phyloP scores from a whole-genome alignment of 225 moss, liverwort and hornwort species.

The Asterella californica region DNA sequence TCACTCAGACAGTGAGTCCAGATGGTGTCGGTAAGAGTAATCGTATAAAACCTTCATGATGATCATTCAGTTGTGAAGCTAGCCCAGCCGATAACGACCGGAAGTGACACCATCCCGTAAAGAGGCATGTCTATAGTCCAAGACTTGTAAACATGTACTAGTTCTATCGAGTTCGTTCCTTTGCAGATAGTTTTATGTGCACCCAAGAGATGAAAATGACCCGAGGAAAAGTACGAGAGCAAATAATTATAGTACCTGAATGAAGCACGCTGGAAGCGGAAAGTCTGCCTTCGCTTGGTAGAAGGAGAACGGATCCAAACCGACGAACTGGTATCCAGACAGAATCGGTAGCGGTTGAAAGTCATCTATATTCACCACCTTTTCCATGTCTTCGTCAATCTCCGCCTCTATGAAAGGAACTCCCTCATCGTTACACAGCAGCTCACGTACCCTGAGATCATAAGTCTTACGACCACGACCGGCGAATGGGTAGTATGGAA shows the following conservation, averaged over 20 bases:
- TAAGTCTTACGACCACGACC: slow-evolving; percentile 21
- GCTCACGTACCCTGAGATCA: slow-evolving; percentile 17
- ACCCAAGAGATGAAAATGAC: no score
- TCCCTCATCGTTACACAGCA: slow-evolving; percentile 26
- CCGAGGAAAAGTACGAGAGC: no score
- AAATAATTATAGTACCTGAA: slow-evolving; percentile 15
- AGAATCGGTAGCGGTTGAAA: slow-evolving; percentile 1
- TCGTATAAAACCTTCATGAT: no score
- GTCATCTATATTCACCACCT: slow-evolving; percentile 19
- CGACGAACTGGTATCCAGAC: slow-evolving; percentile 10
- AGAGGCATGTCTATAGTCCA: no score
- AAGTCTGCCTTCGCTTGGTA: slow-evolving; percentile 7
- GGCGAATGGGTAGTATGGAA: slow-evolving; percentile 17
- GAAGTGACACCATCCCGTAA: no score
- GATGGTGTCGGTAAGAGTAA: no score
- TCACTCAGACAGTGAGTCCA: no score
- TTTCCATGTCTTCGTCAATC: slow-evolving; percentile 25
- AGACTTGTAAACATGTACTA: no score
- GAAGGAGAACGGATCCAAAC: slow-evolving; percentile 18
- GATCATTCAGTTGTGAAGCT: no score
- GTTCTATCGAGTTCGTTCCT: no score
- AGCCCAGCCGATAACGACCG: no score
- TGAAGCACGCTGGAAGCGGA: slow-evolving; percentile 22
- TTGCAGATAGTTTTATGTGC: no score
- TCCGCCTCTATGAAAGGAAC: slow-evolving; percentile 33